Percentiles rank a stretch among this genome's conserved stretches.
Evolutionary conservation across 2,329 filamentous ascomycete genomes (phyloP).

Genomic region (Pseudogymnoascus sp.): DNA sequence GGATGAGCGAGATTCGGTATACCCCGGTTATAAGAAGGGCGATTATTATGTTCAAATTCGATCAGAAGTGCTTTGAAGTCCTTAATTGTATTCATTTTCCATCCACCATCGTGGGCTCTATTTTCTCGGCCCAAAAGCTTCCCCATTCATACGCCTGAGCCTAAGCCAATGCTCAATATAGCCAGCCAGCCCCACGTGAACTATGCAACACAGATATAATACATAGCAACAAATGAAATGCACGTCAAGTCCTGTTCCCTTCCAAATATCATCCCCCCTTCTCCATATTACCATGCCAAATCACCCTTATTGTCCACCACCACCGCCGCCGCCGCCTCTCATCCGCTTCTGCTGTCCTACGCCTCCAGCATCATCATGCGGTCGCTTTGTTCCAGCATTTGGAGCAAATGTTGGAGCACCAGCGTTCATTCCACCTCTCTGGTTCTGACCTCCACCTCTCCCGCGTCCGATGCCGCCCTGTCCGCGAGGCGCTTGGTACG

Average conservation of each 20-base stretch:
- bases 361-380: slow-evolving; percentile 26
- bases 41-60: not conserved
- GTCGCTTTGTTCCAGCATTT: slow-evolving; percentile 22
- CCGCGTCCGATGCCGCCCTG: slow-evolving; percentile 13
- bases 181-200: not conserved
- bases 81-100: slow-evolving; percentile 5
- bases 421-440: slow-evolving; percentile 26
- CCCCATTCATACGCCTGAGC: slow-evolving; percentile 4
- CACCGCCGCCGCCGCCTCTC: slow-evolving; percentile 23
- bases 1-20: not conserved
- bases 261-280: not conserved
- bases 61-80: not conserved
- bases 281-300: not conserved
- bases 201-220: slow-evolving; percentile 8
- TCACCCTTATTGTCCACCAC: not conserved
- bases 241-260: not conserved
- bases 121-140: not conserved
- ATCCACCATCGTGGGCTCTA: not conserved
- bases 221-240: slow-evolving; percentile 4
- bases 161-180: not conserved
- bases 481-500: slow-evolving; percentile 9
- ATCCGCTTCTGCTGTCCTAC: slow-evolving; percentile 33
- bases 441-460: slow-evolving; percentile 15
- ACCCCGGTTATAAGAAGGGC: not conserved
- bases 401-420: slow-evolving; percentile 24